Evolutionary conservation across 768 basidiomycete genomes (phyloP), one percentile per base, ranked within the genome.

Genomic region (Mrakia gelida): DNA sequence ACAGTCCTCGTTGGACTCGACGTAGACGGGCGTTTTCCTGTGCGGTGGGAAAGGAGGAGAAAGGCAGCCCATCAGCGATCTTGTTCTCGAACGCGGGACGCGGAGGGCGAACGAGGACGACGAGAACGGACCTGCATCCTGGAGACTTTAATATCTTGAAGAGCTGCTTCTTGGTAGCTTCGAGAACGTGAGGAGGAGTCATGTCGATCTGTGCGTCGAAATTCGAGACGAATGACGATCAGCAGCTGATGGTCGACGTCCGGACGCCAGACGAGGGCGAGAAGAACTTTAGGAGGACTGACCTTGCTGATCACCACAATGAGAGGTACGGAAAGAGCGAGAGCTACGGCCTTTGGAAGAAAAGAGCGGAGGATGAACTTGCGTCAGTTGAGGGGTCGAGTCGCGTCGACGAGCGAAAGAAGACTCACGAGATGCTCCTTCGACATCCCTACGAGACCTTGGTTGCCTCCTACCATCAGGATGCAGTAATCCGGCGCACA

Each of bases 221-320:
- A 23, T 10, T 45, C 45, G 76, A 76, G 23, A 62, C n/a, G 45
- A 77, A 32, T 76, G 32, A 26, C 21, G 23, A 18, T 73, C 18
- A 30, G 67, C 21, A 21, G 2, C 16, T 2, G 18, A 52, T 67
- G 72, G 16, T 45, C 45, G 45, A 7, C 38, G 38, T 38, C 38
- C 38, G 8, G 62, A 54, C n/a, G 61, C 6, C 62, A 67, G 38
- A 18, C 8, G 54, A 34, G 61, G 43, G 4, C 9, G 11, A 28
- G n/a, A 15, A 38, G 5, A 43, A n/a, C 7, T 23, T 13, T 52
- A 43, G 45, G 45, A 7, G 11, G 65, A 83, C 67, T 79, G 49
- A 92, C 93, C 88, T 98, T 98, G 5, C 96, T 98, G 77, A 98
- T 91, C 83, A 94, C 94, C 63, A 95, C 92, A 15, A 94, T 90